Evolutionary conservation across 805 yeast species (phyloP).

Genomic region (Candida railenensis): DNA sequence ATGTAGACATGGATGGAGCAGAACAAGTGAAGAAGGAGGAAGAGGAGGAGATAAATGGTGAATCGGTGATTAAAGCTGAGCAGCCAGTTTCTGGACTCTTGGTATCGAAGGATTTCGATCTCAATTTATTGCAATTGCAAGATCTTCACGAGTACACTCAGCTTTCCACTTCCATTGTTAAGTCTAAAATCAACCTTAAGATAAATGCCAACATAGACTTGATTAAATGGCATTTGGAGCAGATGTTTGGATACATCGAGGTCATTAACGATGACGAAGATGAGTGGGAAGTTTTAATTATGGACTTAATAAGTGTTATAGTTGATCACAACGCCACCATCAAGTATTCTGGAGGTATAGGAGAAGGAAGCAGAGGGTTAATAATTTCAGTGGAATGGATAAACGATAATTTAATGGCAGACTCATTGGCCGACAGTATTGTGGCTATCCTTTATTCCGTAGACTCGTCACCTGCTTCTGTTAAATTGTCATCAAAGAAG

Average conservation of each 20-base stretch:
- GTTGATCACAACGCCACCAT: conserved; percentile 43
- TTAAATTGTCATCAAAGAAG: conserved; percentile 70
- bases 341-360: conserved; percentile 9
- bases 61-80: conserved; percentile 20
- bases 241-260: conserved; percentile 89
- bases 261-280: conserved; percentile 56
- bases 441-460: conserved; percentile 88
- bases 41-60: conserved; percentile 2
- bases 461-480: conserved; percentile 94
- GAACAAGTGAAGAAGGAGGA: conserved; percentile 3
- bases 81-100: conserved; percentile 71
- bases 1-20: conserved; percentile 3
- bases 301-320: conserved; percentile 43
- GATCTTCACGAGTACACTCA: conserved; percentile 90
- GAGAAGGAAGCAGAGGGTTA: conserved; percentile 18
- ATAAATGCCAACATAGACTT: conserved; percentile 81
- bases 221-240: conserved; percentile 85
- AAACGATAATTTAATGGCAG: conserved; percentile 77
- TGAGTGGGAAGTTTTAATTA: conserved; percentile 43
- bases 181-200: conserved; percentile 74
- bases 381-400: conserved; percentile 82
- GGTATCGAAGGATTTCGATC: conserved; percentile 87
- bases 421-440: conserved; percentile 91
- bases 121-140: conserved; percentile 76
- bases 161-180: conserved; percentile 77